Evolutionary conservation across 164 flowering plant species (phyloP).

Genomic region (Brasenia schreberi): DNA sequence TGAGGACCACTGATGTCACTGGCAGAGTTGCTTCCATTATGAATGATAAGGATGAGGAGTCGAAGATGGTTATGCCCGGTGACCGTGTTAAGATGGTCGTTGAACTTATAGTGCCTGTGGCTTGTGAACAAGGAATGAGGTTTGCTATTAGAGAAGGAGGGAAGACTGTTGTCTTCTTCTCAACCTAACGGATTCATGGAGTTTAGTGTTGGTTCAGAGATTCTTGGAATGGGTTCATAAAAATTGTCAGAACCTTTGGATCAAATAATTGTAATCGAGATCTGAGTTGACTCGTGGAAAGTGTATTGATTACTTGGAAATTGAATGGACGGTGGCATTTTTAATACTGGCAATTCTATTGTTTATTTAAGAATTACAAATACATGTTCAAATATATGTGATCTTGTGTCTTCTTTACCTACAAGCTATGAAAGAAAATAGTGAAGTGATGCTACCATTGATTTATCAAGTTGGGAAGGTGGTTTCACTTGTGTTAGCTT

Average conservation of each 20-base stretch:
- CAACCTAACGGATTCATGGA: no score
- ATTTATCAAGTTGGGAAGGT: no score
- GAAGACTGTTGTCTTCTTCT: slow-evolving; percentile 14
- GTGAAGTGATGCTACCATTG: neutral
- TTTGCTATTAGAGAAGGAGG: slow-evolving; percentile 34
- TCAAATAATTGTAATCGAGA: neutral
- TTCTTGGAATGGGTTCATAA: neutral
- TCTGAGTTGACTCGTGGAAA: neutral
- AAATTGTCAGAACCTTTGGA: neutral
- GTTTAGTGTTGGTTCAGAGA: neutral
- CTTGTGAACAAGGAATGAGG: slow-evolving; percentile 31
- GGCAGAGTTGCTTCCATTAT: slow-evolving; percentile 10
- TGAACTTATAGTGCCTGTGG: slow-evolving; percentile 24
- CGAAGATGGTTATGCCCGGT: slow-evolving; percentile 31
- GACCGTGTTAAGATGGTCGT: slow-evolving; percentile 29
- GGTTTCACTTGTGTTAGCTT: no score
- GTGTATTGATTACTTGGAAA: neutral
- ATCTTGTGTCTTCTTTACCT: no score
- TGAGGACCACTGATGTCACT: slow-evolving; percentile 32
- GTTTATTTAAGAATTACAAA: neutral
- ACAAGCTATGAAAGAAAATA: neutral
- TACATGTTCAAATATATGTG: neutral
- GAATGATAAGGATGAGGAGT: slow-evolving; percentile 32
- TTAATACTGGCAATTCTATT: neutral
- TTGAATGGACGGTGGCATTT: neutral